A percentile compares a stretch with the other conserved stretches of the same genome.
Conservation (phyloP, 2,329 filamentous ascomycete genomes). For the Aureobasidium sp. region DNA sequence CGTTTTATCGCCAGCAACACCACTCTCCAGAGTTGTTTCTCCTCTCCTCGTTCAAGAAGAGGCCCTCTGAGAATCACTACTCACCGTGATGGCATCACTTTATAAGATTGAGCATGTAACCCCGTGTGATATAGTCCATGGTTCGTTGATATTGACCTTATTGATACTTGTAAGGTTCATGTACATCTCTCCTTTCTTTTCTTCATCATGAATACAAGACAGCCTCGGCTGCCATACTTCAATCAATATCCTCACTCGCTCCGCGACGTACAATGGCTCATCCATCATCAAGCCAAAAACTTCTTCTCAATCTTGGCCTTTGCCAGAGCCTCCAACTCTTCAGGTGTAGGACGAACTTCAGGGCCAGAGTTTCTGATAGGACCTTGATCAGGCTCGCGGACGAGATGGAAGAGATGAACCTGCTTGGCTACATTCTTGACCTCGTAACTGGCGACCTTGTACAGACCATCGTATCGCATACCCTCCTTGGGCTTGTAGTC, state of each 20-base stretch:
- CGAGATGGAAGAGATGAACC: constrained; percentile 43
- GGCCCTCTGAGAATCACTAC: too few relatives aligned
- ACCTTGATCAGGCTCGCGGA: constrained; percentile 37
- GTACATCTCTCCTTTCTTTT: neutral
- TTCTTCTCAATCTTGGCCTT: constrained; percentile 9
- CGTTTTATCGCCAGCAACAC: too few relatives aligned
- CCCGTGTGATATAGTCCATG: too few relatives aligned
- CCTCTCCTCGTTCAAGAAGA: too few relatives aligned
- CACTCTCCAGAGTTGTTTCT: too few relatives aligned
- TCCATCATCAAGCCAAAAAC: constrained; percentile 6
- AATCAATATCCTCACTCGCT: neutral
- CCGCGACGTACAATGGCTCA: neutral
- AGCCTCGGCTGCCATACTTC: neutral
- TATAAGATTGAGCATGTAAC: too few relatives aligned
- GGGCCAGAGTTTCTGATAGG: constrained; percentile 41
- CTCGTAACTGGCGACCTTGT: constrained; percentile 38
- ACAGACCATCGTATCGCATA: constrained; percentile 54
- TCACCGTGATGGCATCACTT: too few relatives aligned
- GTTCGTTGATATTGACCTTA: too few relatives aligned
- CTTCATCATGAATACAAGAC: neutral
- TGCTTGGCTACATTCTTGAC: constrained; percentile 35
- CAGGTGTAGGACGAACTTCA: constrained; percentile 37
- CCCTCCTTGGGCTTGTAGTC: constrained; percentile 41
- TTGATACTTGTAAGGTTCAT: too few relatives aligned
- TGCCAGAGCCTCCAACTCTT: constrained; percentile 11